A percentile compares a stretch with the other conserved stretches of the same genome.
Conservation (phyloP, 257 asterid species). For the Solanum commersonii region DNA sequence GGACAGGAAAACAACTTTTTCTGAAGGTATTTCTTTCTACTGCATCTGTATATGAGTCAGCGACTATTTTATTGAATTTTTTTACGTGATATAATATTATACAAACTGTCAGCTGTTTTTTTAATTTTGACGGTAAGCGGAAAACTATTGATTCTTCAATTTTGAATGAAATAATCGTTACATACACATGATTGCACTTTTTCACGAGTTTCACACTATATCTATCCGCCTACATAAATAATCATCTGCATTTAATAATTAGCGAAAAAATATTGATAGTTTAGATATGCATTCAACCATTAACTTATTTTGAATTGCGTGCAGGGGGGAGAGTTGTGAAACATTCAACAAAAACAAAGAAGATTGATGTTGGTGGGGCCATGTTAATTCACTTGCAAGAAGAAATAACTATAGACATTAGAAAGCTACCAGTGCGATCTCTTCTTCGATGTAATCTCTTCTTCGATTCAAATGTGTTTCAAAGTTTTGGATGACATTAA, state of each 20-base stretch:
- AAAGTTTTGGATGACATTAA: background rate
- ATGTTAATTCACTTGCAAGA: background rate
- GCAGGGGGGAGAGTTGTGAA: background rate
- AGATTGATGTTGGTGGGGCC: background rate
- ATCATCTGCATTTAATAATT: no score
- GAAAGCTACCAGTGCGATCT: background rate
- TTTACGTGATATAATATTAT: no score
- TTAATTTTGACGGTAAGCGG: no score
- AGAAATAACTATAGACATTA: constrained; percentile 4
- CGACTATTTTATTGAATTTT: no score
- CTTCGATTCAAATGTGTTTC: background rate
- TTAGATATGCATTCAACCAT: background rate
- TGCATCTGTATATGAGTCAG: no score
- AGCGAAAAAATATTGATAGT: background rate
- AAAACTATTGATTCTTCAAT: background rate
- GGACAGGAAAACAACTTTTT: no score
- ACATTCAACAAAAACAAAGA: background rate
- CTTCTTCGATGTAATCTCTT: background rate
- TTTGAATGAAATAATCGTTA: background rate
- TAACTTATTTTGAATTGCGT: background rate
- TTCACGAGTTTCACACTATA: background rate
- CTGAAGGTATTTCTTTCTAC: background rate
- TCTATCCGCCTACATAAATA: background rate
- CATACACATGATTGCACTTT: background rate
- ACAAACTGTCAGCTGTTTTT: no score